Percentiles rank a stretch among this genome's conserved stretches.
phyloP scores from a whole-genome alignment of 495 filamentous ascomycete species.

The Penicillium ochrochloron region DNA sequence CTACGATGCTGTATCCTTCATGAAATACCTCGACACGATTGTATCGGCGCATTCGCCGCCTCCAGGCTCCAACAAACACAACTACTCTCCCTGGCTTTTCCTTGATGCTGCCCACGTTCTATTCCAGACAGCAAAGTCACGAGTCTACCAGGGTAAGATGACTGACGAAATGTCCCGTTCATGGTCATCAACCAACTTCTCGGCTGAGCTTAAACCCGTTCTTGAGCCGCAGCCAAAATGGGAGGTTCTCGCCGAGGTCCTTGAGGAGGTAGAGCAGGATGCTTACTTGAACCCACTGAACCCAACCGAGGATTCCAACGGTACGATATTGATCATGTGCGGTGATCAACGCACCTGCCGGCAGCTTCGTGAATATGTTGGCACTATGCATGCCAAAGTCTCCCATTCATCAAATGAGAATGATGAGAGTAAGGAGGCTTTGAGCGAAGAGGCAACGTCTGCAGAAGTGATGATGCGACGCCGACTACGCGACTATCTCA shows the following conservation, averaged over 20 bases:
- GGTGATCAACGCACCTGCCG: slow-evolving; percentile 84
- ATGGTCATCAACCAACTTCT: slow-evolving; percentile 47
- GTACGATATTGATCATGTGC: slow-evolving; percentile 94
- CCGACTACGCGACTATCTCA: slow-evolving; percentile 83
- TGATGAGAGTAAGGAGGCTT: slow-evolving; percentile 40
- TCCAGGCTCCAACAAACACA: slow-evolving; percentile 84
- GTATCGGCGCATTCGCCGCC: slow-evolving; percentile 87
- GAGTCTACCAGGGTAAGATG: slow-evolving; percentile 81
- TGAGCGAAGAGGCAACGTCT: slow-evolving; percentile 60
- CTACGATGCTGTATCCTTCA: slow-evolving; percentile 88
- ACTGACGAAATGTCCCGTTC: slow-evolving; percentile 43
- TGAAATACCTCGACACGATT: slow-evolving; percentile 92
- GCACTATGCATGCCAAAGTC: slow-evolving; percentile 81
- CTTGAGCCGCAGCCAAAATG: slow-evolving; percentile 96
- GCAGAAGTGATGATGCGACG: slow-evolving; percentile 87
- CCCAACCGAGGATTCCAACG: slow-evolving; percentile 79
- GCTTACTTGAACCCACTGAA: slow-evolving; percentile 77
- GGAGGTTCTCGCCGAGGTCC: slow-evolving; percentile 79
- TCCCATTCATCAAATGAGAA: slow-evolving; percentile 35
- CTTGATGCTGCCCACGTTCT: slow-evolving; percentile 94
- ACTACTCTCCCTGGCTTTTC: slow-evolving; percentile 94
- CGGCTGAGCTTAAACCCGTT: slow-evolving; percentile 79
- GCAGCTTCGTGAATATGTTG: slow-evolving; percentile 88
- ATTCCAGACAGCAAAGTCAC: slow-evolving; percentile 85
- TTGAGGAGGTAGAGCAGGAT: slow-evolving; percentile 93